Conservation (phyloP, 2,329 filamentous ascomycete species). For the Claviceps sp. region DNA sequence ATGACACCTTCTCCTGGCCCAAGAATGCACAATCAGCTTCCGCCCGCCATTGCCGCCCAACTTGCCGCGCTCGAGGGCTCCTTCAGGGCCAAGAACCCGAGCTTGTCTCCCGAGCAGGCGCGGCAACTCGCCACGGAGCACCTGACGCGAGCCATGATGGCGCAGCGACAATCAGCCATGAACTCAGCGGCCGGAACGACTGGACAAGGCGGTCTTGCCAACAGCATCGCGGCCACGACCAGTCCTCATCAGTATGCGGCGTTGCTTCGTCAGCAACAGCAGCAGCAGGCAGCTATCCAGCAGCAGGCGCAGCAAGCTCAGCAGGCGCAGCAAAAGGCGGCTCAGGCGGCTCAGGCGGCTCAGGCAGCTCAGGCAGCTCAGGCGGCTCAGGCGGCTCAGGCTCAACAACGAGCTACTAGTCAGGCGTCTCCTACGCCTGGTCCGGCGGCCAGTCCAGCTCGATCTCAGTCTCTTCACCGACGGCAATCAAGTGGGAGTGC, state of each 20-base stretch:
- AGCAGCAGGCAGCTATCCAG: slow-evolving; percentile 25
- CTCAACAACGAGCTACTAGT: slow-evolving; percentile 17
- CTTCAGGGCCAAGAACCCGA: slow-evolving; percentile 38
- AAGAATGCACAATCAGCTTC: slow-evolving; percentile 28
- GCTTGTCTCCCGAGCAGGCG: slow-evolving; percentile 33
- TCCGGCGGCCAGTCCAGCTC: slow-evolving; percentile 10
- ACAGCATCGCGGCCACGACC: slow-evolving; percentile 32
- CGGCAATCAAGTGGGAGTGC: slow-evolving; percentile 27
- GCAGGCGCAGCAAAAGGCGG: slow-evolving; percentile 17
- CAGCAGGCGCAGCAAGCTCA: slow-evolving; percentile 17
- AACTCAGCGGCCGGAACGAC: slow-evolving; percentile 38
- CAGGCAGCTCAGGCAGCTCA: slow-evolving; percentile 8
- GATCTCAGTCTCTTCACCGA: slow-evolving; percentile 11
- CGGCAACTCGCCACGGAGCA: slow-evolving; percentile 39
- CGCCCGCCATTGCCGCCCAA: slow-evolving; percentile 33
- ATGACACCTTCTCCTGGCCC: slow-evolving; percentile 29
- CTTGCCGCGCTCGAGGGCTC: slow-evolving; percentile 38
- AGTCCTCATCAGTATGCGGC: slow-evolving; percentile 48
- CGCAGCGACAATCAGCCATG: slow-evolving; percentile 39
- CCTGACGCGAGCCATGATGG: slow-evolving; percentile 32
- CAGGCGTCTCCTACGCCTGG: slow-evolving; percentile 11
- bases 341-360: slow-evolving; percentile 13
- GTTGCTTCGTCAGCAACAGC: slow-evolving; percentile 43
- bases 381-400: slow-evolving; percentile 12
- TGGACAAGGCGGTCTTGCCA: slow-evolving; percentile 34